phyloP scores from a whole-genome alignment of 202 grass and related monocot species.

The Schoenoplectus triqueter region DNA sequence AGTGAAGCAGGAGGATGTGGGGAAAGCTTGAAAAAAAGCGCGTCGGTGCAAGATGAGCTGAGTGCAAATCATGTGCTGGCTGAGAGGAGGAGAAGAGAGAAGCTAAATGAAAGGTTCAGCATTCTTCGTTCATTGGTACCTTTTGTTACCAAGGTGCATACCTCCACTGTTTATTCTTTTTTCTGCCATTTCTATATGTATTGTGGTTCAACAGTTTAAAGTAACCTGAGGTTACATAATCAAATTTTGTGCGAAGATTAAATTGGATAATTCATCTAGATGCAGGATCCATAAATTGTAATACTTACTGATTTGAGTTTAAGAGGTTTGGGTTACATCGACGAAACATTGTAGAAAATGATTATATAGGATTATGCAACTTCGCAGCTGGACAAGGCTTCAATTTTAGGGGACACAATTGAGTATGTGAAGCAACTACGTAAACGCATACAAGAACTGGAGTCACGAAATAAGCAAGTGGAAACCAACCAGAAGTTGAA shows the following conservation, averaged over 20 bases:
- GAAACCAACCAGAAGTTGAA: slow-evolving; percentile 34
- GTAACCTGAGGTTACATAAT: background rate
- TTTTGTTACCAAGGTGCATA: slow-evolving; percentile 84
- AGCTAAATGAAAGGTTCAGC: slow-evolving; percentile 86
- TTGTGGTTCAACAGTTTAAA: background rate
- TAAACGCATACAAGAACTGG: slow-evolving; percentile 73
- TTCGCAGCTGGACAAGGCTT: slow-evolving; percentile 81
- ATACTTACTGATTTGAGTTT: background rate
- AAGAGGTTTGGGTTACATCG: background rate
- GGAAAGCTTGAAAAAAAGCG: slow-evolving; percentile 35
- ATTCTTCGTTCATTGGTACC: slow-evolving; percentile 77
- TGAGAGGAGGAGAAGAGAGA: slow-evolving; percentile 74
- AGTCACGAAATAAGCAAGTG: slow-evolving; percentile 42
- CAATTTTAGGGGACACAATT: slow-evolving; percentile 76
- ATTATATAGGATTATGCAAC: slow-evolving; percentile 14
- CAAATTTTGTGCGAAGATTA: background rate
- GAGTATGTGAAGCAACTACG: slow-evolving; percentile 87
- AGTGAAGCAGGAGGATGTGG: slow-evolving; percentile 38
- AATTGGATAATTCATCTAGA: background rate
- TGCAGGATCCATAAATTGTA: background rate
- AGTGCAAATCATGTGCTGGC: slow-evolving; percentile 77
- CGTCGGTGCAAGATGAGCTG: slow-evolving; percentile 43
- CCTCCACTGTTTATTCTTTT: background rate
- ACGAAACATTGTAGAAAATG: background rate
- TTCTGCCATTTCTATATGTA: background rate